Evolutionary conservation across 805 yeast species (phyloP), one percentile per base, ranked within the genome.

Genomic region (Wickerhamomyces canadensis): DNA sequence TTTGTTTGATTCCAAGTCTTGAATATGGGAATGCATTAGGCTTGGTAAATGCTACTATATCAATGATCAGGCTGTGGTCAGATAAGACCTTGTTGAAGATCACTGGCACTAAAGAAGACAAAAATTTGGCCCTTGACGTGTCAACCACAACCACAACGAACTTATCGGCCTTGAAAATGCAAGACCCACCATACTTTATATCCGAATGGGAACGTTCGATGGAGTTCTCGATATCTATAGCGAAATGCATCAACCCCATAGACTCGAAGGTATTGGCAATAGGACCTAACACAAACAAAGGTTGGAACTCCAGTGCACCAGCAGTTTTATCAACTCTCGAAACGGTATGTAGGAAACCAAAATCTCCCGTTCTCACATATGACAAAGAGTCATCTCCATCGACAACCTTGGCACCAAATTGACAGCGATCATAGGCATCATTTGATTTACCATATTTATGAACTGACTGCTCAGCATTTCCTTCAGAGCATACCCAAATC

Each of bases 401-500:
- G 2, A 58, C 70, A 14, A 89, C 74, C 37, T 68, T 72, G 13
- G 88, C 91, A 18, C 64, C 60, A 47, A 84, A 76, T 45, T 84
- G 84, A 9, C 49, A 43, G 24, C 52, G 52, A 16, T 46, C 50
- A 40, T 42, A 51, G 6, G 49, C 34, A 10, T 30, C 38, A 9
- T 23, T 33, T 16, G 66, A 65, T 10, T 64, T 58, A 6, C 67
- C 67, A 45, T 80, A 75, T 11, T 64, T 60, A 43, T 79, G 84
- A 9, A 70, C 65, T 1, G 68, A 70, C 2, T 76, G 67, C 21
- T 68, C 66, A 21, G 78, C 81, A 48, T 83, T 88, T 1, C 91
- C 95, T 45, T 87, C 95, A 1, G 95, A 84, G 45, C 84, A 76
- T 2, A 91, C 94, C 98, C 98, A 93, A 27, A 93, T 87, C 61